These are phyloP conservation scores for Lipomyces sp. DNA, from an alignment of 805 yeast genomes.

Conservation along the genomic window DNA sequence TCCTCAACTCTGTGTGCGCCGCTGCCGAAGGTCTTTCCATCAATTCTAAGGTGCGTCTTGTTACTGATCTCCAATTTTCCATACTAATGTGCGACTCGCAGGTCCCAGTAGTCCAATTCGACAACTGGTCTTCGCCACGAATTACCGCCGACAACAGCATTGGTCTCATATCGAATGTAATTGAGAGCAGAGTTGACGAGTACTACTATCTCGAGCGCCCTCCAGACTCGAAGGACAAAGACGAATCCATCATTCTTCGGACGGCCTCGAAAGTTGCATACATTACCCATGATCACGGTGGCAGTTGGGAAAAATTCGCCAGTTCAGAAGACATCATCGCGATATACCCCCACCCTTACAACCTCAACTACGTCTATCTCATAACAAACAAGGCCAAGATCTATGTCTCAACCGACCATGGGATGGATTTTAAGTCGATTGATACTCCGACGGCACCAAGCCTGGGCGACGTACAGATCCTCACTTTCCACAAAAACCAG, in stretches of 20 bases:
- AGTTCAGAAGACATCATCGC: constrained; percentile 53
- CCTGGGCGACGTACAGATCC: constrained; percentile 45
- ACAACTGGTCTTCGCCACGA: background rate
- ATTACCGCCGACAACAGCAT: background rate
- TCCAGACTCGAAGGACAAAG: constrained; percentile 49
- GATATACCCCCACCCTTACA: constrained; percentile 65
- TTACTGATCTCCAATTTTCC: background rate
- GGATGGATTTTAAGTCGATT: constrained; percentile 55
- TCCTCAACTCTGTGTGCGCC: background rate
- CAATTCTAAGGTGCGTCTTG: background rate
- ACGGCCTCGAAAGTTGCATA: constrained; percentile 59
- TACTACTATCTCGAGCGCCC: constrained; percentile 62
- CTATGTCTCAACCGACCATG: constrained; percentile 71
- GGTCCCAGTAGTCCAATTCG: background rate
- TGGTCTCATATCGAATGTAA: background rate
- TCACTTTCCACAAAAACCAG: constrained; percentile 67
- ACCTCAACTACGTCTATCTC: constrained; percentile 60
- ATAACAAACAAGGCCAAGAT: constrained; percentile 57
- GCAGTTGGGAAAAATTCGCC: constrained; percentile 51
- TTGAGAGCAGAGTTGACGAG: constrained; percentile 74
- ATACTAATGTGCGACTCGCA: background rate
- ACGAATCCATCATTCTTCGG: constrained; percentile 68
- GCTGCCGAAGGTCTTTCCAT: background rate
- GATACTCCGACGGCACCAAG: constrained; percentile 52
- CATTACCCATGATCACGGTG: constrained; percentile 75